Evolutionary conservation across 495 filamentous ascomycete genomes (phyloP), one percentile per base, ranked within the genome.

Genomic region (Annulohypoxylon moriforme): DNA sequence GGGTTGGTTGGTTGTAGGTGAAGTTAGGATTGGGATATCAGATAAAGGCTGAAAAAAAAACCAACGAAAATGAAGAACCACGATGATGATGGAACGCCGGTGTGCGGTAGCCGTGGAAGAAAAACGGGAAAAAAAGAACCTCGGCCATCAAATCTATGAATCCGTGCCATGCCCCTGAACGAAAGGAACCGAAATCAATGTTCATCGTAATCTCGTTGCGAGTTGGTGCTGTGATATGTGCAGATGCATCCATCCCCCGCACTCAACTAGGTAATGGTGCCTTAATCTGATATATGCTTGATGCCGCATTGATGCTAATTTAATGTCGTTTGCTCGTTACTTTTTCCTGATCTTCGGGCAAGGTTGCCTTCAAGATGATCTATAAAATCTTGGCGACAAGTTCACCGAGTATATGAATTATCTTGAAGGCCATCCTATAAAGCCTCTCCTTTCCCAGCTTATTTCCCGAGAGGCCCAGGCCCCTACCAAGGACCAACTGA

Each of bases 401-500:
- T 13, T 13, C 0, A 14, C 36, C 36, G 13, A 40, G 40, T 44
- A 44, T 44, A 20, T 5, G 40, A 20, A 8, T 44, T 20, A 20
- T 44, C 40, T 44, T 44, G 40, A 20, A 44, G 9, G n/a, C 14
- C 40, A 20, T 44, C 14, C 14, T 40, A 5, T 44, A 4, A 14
- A 16, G 55, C 18, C 22, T 34, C 20, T 40, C 44, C 33, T 14
- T 14, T 24, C 47, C 50, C 25, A 22, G 65, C 7, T 40, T 20
- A 2, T 29, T 22, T 33, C 42, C 9, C 14, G 6, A 16, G 11
- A 34, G 57, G 10, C 27, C 7, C 0, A 16, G 22, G 31, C 1
- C 9, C 5, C 74, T 82, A 92, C 90, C 89, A 93, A 20, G 89
- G 89, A 8, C 91, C 91, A 69, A 93, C 91, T 49, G 87, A 88